Base-by-base conservation (phyloP, 2,329 filamentous ascomycete genomes). In the Fusarium pseudocircinatum region DNA sequence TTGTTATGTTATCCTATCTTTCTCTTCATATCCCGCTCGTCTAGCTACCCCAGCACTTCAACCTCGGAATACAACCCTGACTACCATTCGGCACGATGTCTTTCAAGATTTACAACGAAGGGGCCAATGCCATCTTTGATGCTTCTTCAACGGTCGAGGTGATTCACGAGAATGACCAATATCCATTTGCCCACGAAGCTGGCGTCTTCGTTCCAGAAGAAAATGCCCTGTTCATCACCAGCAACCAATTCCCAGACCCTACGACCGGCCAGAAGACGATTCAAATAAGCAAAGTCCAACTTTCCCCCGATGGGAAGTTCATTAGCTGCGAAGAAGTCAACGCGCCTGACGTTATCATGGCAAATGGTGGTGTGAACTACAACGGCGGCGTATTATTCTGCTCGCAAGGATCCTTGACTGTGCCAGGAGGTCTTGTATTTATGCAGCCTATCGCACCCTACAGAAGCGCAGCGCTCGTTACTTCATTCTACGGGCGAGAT, bases 101-200 rank as follows among this genome's bases (percentile, higher is more conserved):
- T 10, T 75, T 75, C 32, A 52, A 63, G 30, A 54, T 60, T 16
- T 67, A 72, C 32, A 26, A 72, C 37, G 44, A 78, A 13, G n/a
- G 63, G 4, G 77, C 57, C 6, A 56, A 57, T 7, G 28, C 64
- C 26, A 77, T 85, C 22, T 78, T 83, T 32, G 84, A 84, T 5
- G n/a, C 65, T 9, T 61, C 65, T 6, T 83, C 83, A 9, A 77
- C 70, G 16, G 67, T 86, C 3, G 78, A 84, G 18, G 67, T 84
- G 5, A 72, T 86, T 6, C 73, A 80, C 32, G 80, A 84, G 65
- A 81, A 83, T 54, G 71, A 78, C 37, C 73, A 77, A 7, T 83
- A 85, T 44, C 83, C 85, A 0, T 87, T 87, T 58, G 86, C 85
- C 4, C 86, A 88, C 68, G 86, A 88, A 76, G 86, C 86, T 0